Percentiles rank a stretch among this genome's conserved stretches.
Conservation (phyloP, 441 rosid species). For the Pelargonium citronellum region DNA sequence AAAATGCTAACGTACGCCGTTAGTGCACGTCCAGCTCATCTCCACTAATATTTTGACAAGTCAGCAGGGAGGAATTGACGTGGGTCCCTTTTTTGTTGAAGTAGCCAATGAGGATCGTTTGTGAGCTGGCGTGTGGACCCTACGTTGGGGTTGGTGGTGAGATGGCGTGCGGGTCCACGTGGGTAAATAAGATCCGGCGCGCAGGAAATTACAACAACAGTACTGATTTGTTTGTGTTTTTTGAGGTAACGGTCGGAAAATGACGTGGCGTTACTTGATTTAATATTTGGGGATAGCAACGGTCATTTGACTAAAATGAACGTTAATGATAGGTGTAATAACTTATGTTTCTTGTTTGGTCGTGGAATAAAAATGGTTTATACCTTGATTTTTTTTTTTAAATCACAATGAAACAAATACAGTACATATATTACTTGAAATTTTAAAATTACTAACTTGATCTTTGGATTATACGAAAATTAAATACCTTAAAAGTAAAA, state of each 20-base stretch:
- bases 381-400: too few species aligned
- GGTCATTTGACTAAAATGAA: not conserved
- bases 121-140: not conserved
- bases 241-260: not conserved
- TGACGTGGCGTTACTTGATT: not conserved
- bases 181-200: not conserved
- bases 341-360: too few species aligned
- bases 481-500: too few species aligned
- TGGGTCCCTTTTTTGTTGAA: not conserved
- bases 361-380: too few species aligned
- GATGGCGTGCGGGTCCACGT: not conserved
- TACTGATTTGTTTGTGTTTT: too few species aligned
- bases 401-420: too few species aligned
- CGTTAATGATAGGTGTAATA: too few species aligned
- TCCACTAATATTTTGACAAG: not conserved
- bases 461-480: too few species aligned
- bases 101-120: not conserved
- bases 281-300: not conserved
- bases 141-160: too few species aligned
- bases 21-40: constrained; percentile 22
- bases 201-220: too few species aligned
- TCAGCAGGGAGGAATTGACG: not conserved
- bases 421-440: too few species aligned
- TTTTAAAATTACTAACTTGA: too few species aligned
- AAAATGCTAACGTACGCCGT: constrained; percentile 34